Evolutionary conservation across 106 monocot species (phyloP).

Genomic region (Gastrodia elata): DNA sequence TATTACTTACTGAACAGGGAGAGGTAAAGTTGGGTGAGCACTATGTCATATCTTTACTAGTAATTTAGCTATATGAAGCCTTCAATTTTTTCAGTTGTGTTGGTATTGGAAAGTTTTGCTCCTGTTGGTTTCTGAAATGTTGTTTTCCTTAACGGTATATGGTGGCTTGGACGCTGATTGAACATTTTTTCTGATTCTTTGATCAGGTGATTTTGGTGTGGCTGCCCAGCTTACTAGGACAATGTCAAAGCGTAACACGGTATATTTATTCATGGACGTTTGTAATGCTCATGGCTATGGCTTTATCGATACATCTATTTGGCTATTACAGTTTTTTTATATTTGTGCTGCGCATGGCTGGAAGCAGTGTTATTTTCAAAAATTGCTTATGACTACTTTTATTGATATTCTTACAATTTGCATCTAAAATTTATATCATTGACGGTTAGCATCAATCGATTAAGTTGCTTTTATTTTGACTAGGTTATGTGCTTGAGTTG

Average conservation of each 20-base stretch:
- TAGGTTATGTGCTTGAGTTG: background rate
- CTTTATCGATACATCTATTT: background rate
- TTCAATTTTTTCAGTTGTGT: conserved; percentile 4
- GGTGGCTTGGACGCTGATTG: conserved; percentile 5
- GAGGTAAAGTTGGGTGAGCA: conserved; percentile 98
- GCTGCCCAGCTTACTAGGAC: conserved; percentile 99
- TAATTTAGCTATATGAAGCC: background rate
- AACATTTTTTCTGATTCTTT: conserved; percentile 13
- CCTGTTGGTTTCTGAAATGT: background rate
- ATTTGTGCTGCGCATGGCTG: background rate
- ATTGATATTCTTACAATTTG: background rate
- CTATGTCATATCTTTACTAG: background rate
- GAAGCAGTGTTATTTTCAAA: background rate
- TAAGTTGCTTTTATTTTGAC: background rate
- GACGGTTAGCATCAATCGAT: background rate
- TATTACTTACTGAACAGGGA: conserved; percentile 96
- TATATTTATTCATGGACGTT: conserved; percentile 20
- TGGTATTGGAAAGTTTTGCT: conserved; percentile 5
- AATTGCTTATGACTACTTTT: background rate
- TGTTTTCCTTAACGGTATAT: background rate
- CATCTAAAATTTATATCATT: background rate
- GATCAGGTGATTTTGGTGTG: conserved; percentile 97
- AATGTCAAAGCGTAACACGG: conserved; percentile 99
- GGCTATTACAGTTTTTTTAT: background rate
- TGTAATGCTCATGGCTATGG: background rate